Percentiles rank a stretch among this genome's conserved stretches.
These are phyloP conservation scores for Syzygium grande DNA, from an alignment of 345 rosid genomes.

Conservation along the genomic window DNA sequence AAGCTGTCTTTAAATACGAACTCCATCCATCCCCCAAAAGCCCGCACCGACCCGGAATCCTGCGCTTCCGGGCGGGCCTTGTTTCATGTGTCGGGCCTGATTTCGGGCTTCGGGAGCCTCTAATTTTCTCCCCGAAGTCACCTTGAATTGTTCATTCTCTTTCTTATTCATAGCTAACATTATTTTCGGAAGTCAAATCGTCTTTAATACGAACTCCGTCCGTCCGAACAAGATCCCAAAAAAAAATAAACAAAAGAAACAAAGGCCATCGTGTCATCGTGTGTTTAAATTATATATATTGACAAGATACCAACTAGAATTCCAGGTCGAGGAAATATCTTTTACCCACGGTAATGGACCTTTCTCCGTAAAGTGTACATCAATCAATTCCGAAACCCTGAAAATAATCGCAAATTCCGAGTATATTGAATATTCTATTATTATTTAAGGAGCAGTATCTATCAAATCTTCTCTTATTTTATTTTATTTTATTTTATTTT, in stretches of 20 bases:
- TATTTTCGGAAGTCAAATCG: neutral
- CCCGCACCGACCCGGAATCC: too few species aligned
- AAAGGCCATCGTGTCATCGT: too few species aligned
- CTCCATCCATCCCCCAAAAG: too few species aligned
- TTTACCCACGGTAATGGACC: neutral
- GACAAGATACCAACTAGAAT: neutral
- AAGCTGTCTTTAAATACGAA: too few species aligned
- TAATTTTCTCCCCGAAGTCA: too few species aligned
- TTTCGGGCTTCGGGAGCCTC: too few species aligned
- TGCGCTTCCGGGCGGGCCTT: too few species aligned
- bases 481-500: too few species aligned
- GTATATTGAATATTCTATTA: neutral
- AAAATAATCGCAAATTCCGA: neutral
- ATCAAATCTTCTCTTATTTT: too few species aligned
- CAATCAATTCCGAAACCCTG: neutral
- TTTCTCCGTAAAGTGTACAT: neutral
- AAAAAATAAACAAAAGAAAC: neutral
- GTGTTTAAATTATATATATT: neutral
- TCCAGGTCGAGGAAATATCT: neutral
- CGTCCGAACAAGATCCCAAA: accelerated
- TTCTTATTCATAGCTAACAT: neutral
- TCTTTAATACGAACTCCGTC: neutral
- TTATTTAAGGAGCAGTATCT: neutral
- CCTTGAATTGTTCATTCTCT: too few species aligned
- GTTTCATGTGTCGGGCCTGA: too few species aligned